Conservation (phyloP, 306 rosid genomes). For the Lotus japonicus region DNA sequence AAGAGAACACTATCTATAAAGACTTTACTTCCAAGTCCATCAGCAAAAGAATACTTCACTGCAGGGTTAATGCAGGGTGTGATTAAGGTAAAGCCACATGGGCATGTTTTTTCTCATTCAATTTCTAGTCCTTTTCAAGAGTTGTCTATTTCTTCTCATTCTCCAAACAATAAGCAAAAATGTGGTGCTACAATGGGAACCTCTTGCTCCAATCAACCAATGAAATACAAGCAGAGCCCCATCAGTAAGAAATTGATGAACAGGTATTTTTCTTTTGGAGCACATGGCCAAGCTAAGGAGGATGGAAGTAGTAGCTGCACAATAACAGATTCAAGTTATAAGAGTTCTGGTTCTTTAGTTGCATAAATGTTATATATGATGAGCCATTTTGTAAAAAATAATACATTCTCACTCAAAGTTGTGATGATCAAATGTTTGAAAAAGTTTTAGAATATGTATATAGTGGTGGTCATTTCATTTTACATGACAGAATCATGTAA, state of each 20-base stretch:
- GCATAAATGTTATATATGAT: slow-evolving; percentile 26
- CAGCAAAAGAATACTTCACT: slow-evolving; percentile 47
- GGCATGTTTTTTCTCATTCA: slow-evolving; percentile 24
- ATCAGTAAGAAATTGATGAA: slow-evolving; percentile 61
- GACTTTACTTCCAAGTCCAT: slow-evolving; percentile 57
- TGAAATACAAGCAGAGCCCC: slow-evolving; percentile 35
- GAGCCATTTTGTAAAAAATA: not conserved
- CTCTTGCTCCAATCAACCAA: slow-evolving; percentile 31
- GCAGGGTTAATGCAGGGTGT: slow-evolving; percentile 86
- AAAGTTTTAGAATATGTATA: no score
- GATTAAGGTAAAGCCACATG: slow-evolving; percentile 57
- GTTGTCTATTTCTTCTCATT: slow-evolving; percentile 30
- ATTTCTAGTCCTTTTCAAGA: slow-evolving; percentile 22
- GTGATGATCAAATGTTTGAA: not conserved
- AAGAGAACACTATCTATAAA: slow-evolving; percentile 42
- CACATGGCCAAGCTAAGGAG: slow-evolving; percentile 52
- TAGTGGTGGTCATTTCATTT: no score
- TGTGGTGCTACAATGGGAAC: slow-evolving; percentile 27
- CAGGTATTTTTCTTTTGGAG: slow-evolving; percentile 63
- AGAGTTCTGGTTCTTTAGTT: slow-evolving; percentile 42
- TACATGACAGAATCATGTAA: no score
- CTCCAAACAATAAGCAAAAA: slow-evolving; percentile 35
- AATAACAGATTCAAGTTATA: slow-evolving; percentile 26
- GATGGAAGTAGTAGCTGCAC: slow-evolving; percentile 37
- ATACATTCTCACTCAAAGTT: not conserved